These are phyloP conservation scores for Arachnomyces sp. DNA, from an alignment of 2,329 filamentous ascomycete genomes.

Conservation along the genomic window DNA sequence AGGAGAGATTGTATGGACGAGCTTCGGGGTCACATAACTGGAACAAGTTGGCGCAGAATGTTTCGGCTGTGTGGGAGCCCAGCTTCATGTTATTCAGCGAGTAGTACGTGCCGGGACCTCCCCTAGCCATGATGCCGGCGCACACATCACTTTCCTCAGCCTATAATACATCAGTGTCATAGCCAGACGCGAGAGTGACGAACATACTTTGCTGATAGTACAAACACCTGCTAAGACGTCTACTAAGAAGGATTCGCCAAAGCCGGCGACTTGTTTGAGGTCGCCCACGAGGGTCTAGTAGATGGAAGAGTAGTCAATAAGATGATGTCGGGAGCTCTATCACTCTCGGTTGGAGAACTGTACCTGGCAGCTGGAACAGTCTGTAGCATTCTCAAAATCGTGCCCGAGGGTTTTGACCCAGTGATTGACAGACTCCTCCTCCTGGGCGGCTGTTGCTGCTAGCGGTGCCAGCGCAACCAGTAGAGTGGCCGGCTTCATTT, in stretches of 20 bases:
- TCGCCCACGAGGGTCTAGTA: no score
- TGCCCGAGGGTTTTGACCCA: conserved; percentile 20
- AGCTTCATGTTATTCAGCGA: conserved; percentile 42
- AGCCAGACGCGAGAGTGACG: not conserved
- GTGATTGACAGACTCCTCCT: conserved; percentile 9
- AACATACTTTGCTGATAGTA: conserved; percentile 26
- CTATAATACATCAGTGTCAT: conserved; percentile 18
- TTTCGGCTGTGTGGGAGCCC: conserved; percentile 43
- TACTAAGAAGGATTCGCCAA: no score
- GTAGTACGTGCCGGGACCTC: conserved; percentile 48
- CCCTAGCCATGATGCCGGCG: conserved; percentile 43
- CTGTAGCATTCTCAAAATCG: conserved; percentile 24
- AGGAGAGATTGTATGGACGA: conserved; percentile 35
- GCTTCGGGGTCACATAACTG: conserved; percentile 47
- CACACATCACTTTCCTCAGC: conserved; percentile 51
- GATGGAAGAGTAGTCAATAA: conserved; percentile 22
- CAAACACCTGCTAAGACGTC: conserved; percentile 32
- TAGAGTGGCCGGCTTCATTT: no score
- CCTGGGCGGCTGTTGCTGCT: no score
- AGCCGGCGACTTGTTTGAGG: no score
- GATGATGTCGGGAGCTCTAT: conserved; percentile 1
- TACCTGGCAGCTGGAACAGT: conserved; percentile 28
- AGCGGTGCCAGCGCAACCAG: no score
- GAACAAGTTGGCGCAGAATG: conserved; percentile 48
- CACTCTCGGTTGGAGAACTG: no score